These are phyloP conservation scores for Phytophthora macrochlamydospora DNA, from an alignment of 352 stramenopile genomes.

Conservation along the genomic window DNA sequence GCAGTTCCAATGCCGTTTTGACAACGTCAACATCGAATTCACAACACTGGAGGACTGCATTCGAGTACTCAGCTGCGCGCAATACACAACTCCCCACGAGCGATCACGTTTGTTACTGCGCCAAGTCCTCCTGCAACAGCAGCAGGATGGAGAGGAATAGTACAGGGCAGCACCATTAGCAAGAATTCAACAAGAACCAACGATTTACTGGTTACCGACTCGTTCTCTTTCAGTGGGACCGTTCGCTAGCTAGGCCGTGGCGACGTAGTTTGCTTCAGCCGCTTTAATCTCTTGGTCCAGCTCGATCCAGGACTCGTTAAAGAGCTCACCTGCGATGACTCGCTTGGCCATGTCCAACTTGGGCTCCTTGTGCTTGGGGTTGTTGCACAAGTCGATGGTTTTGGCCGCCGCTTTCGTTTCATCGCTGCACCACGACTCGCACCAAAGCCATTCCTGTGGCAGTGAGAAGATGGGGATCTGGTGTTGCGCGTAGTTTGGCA, in stretches of 20 bases:
- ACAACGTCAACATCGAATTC: slow-evolving; percentile 79
- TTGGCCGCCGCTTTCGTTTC: slow-evolving; percentile 97
- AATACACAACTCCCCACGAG: slow-evolving; percentile 35
- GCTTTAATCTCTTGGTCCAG: slow-evolving; percentile 97
- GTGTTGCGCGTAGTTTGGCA: slow-evolving; percentile 98
- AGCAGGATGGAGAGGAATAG: slow-evolving; percentile 21
- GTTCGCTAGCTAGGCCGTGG: slow-evolving; percentile 8
- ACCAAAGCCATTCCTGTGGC: slow-evolving; percentile 99
- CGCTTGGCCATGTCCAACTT: slow-evolving; percentile 99
- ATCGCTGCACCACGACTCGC: slow-evolving; percentile 99
- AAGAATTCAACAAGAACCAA: slow-evolving; percentile 20
- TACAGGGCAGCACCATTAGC: slow-evolving; percentile 3
- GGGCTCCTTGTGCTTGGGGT: slow-evolving; percentile 99
- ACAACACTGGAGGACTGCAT: slow-evolving; percentile 73
- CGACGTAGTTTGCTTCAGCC: slow-evolving; percentile 40
- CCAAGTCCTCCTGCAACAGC: slow-evolving; percentile 29
- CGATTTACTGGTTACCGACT: no score
- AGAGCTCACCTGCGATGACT: slow-evolving; percentile 96
- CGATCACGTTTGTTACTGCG: slow-evolving; percentile 27
- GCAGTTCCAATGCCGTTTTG: slow-evolving; percentile 76
- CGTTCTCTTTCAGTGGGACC: no score
- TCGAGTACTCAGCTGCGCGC: slow-evolving; percentile 56
- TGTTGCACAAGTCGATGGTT: slow-evolving; percentile 99
- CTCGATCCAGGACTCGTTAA: slow-evolving; percentile 98
- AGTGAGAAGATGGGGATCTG: slow-evolving; percentile 98